phyloP scores from a whole-genome alignment of 2,329 filamentous ascomycete genomes.

The Aaosphaeria pasadenensis region DNA sequence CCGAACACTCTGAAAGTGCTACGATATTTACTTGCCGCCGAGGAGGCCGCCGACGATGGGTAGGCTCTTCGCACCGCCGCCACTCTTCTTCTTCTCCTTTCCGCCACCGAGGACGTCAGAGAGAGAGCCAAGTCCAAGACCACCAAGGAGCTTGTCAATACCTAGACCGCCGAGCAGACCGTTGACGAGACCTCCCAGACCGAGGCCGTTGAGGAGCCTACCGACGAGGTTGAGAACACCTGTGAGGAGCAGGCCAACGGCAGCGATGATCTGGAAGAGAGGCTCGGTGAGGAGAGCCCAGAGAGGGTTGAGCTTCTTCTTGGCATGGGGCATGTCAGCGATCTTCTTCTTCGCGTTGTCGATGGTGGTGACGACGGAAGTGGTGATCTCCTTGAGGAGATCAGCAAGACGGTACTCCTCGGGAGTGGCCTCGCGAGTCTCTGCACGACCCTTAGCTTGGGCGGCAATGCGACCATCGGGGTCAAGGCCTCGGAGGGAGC shows the following conservation, averaged over 20 bases:
- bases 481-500: slow-evolving; percentile 80
- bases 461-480: slow-evolving; percentile 82
- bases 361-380: slow-evolving; percentile 76
- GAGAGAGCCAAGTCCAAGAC: slow-evolving; percentile 62
- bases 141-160: slow-evolving; percentile 69
- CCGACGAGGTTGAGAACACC: slow-evolving; percentile 86
- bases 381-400: slow-evolving; percentile 79
- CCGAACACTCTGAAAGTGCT: neutral
- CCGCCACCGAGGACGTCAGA: slow-evolving; percentile 53
- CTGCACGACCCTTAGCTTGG: slow-evolving; percentile 78
- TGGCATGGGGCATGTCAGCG: slow-evolving; percentile 86
- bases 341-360: slow-evolving; percentile 87
- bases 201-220: slow-evolving; percentile 74
- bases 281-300: slow-evolving; percentile 83
- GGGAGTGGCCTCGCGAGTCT: slow-evolving; percentile 70
- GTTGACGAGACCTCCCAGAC: slow-evolving; percentile 77
- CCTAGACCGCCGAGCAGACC: slow-evolving; percentile 74
- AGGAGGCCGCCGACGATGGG: slow-evolving; percentile 49
- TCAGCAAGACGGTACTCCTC: slow-evolving; percentile 86
- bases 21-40: slow-evolving; percentile 32
- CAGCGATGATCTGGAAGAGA: slow-evolving; percentile 87
- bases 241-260: slow-evolving; percentile 76
- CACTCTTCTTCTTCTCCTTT: slow-evolving; percentile 53
- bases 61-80: slow-evolving; percentile 36
- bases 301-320: slow-evolving; percentile 90